Evolutionary conservation across 176 grass and related monocot species (phyloP), one percentile per base, ranked within the genome.

Genomic region (Paspalum vaginatum): DNA sequence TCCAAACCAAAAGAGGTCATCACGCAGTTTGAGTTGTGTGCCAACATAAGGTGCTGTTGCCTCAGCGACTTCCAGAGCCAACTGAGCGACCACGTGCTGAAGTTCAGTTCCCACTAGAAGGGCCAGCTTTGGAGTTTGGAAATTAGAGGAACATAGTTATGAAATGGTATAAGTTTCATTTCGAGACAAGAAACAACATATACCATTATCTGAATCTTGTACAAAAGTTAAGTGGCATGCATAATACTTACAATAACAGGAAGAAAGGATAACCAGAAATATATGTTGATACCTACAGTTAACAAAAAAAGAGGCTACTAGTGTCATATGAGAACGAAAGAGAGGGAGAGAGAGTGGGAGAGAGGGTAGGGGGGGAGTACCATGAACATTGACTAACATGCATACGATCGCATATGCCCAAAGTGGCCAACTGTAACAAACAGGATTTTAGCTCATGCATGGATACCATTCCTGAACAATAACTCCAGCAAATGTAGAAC

Each of bases 1-100:
- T 78, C 92, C 90, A 95, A 98, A 98, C 92, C 88, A 95, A 85
- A 95, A 95, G n/a, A 98, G 86, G 83, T 93, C 92, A 87, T 98
- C 95, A 1, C 92, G 90, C 70, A 93, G 90, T 85, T 93, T 98
- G 55, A 98, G 91, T 66, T 95, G 90, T 66, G 92, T 91, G 21
- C 92, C 92, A 27, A 94, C 70, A 71, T 79, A 87, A 53, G 88
- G 90, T 7, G 84, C 90, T 57, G 86, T 89, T 65, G 88, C 89
- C 88, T 87, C 90, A 88, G 84, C 83, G 69, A 91, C 90, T 75
- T 95, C 95, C 13, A 95, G 66, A 61, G 95, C 92, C 79, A 98
- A 88, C 76, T 95, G 88, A 75, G 86, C 92, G 17, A 95, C 59
- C 25, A 98, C 88, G 61, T 98, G 95, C 84, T 93, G 90, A 76